Conservation (phyloP, 75 land plant genomes). For the Larix kaempferi region DNA sequence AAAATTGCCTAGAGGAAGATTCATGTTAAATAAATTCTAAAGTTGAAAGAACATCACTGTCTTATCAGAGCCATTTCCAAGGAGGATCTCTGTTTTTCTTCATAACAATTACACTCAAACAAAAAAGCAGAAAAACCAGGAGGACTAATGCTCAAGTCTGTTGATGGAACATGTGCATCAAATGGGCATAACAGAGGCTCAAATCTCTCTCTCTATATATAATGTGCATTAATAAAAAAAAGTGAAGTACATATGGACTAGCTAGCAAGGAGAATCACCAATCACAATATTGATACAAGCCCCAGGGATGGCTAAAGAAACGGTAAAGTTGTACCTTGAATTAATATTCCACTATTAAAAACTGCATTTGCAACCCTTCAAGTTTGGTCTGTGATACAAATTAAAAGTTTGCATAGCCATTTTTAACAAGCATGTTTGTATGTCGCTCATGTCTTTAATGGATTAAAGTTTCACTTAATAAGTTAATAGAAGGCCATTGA, state of each 20-base stretch:
- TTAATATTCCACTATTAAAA: not conserved
- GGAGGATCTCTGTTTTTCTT: too few relatives aligned
- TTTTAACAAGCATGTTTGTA: not conserved
- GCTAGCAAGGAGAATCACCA: not conserved
- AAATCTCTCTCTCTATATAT: too few relatives aligned
- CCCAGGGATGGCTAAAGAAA: not conserved
- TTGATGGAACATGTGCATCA: too few relatives aligned
- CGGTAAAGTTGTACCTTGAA: not conserved
- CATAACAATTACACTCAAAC: too few relatives aligned
- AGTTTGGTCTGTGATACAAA: not conserved
- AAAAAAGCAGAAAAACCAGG: too few relatives aligned
- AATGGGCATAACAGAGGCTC: too few relatives aligned
- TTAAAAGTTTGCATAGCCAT: not conserved
- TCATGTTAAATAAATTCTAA: too few relatives aligned
- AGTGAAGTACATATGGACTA: not conserved
- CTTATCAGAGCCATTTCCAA: too few relatives aligned
- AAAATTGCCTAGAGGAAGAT: too few relatives aligned
- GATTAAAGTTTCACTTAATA: not conserved
- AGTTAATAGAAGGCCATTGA: not conserved
- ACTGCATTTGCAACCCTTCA: not conserved
- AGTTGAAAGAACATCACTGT: too few relatives aligned
- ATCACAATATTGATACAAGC: not conserved
- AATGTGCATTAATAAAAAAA: not conserved
- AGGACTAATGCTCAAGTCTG: too few relatives aligned
- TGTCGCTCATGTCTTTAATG: not conserved